Evolutionary conservation across 345 rosid genomes (phyloP), one percentile per base, ranked within the genome.

Genomic region (Eucalyptus pauciflora): DNA sequence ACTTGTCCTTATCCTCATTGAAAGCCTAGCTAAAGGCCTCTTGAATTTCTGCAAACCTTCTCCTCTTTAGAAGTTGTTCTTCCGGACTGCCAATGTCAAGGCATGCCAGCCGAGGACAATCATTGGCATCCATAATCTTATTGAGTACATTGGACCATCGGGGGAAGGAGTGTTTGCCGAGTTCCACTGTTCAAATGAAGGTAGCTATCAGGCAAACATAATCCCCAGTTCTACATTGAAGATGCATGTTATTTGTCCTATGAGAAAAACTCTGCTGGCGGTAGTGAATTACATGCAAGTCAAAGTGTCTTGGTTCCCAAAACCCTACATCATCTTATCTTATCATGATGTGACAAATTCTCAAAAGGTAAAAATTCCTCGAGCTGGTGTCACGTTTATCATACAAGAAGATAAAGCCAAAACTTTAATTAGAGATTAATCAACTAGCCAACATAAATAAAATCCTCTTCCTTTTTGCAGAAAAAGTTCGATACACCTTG

Each of bases 121-220:
- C 97, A 12, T 94, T 95, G 0, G 93, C 94, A 33, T 96, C 97
- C 97, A 97, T 96, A 87, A 97, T 96, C 91, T 93, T 93, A 92
- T 95, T 93, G 3, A 97, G 92, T 48, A 94, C 94, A 14, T 90
- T 92, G 1, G 96, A 97, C 90, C 99, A 97, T 8, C 96, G 94
- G 41, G 96, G 99, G 90, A 96, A 96, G 86, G 93, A 97, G 54
- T 94, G 91, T 89, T 94, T 94, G 50, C 96, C 97, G 0, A 97
- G 95, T 87, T 94, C 95, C 90, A 94, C 98, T 96, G 92, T 87
- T 86, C 79, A 58, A 20, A 87, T n/a, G 71, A 62, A 11, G 71
- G 71, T 62, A 13, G 71, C 71, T 29, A 62, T 62, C 37, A 22
- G 37, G 71, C 37, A 64, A 64, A 64, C 20, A 64, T 64, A 64